A percentile compares a stretch with the other conserved stretches of the same genome.
Conservation (phyloP, 176 grass and related monocot species). For the Triticum monococcum region DNA sequence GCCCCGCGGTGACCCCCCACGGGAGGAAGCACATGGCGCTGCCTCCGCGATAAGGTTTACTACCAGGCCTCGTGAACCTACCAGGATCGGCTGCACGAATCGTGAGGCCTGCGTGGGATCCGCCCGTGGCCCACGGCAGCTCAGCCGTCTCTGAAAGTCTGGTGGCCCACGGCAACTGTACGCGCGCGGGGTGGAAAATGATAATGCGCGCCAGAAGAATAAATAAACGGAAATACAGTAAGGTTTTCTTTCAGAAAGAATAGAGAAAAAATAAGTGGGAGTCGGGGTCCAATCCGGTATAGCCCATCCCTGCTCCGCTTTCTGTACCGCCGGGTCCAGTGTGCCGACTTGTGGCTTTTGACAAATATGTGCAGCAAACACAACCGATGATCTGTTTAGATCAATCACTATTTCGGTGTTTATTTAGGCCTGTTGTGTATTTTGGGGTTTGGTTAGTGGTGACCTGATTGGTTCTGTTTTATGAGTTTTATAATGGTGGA, state of each 20-base stretch:
- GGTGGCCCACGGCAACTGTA: slow-evolving; percentile 43
- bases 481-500: too few relatives aligned
- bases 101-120: slow-evolving; percentile 19
- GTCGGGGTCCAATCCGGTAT: slow-evolving; percentile 23
- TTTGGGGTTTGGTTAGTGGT: too few relatives aligned
- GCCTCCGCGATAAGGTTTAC: slow-evolving; percentile 37
- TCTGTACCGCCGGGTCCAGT: slow-evolving; percentile 21
- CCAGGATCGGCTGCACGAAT: slow-evolving; percentile 31
- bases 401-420: not conserved
- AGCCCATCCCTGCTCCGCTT: not conserved
- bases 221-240: slow-evolving; percentile 31
- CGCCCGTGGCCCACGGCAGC: slow-evolving; percentile 40
- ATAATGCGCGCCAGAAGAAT: not conserved
- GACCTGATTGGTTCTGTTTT: too few relatives aligned
- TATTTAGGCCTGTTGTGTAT: too few relatives aligned
- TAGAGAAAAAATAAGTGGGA: slow-evolving; percentile 35
- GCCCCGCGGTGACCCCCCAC: slow-evolving; percentile 18
- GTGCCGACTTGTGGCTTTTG: slow-evolving; percentile 13
- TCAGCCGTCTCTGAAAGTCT: slow-evolving; percentile 21
- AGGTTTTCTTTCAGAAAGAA: not conserved
- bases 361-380: not conserved
- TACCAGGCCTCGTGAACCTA: slow-evolving; percentile 43
- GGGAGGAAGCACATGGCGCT: slow-evolving; percentile 41
- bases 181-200: slow-evolving; percentile 23
- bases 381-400: not conserved